Evolutionary conservation across 495 filamentous ascomycete species (phyloP), one percentile per base, ranked within the genome.

Genomic region (Eremomyces bilateralis): DNA sequence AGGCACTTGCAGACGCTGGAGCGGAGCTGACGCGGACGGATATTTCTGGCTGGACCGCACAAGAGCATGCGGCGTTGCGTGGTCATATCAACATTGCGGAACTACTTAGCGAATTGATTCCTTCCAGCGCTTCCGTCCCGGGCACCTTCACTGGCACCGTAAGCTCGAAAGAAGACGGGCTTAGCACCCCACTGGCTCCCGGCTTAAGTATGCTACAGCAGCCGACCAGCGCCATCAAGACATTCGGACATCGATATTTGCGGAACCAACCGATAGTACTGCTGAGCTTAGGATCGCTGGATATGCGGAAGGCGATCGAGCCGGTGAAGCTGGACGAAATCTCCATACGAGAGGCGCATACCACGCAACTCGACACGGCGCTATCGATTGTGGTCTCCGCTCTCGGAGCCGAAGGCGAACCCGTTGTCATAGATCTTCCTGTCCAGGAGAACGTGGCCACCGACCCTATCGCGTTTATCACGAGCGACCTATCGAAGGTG

Each of bases 221-320:
- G 6, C 24, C 69, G 17, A n/a, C n/a, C n/a, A 80, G 90, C 31
- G 74, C 81, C 29, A 67, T 94, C 40, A 95, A 95, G 53, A 76
- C 82, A 15, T 97, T 92, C 58, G 88, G 88, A 37, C 88, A 95
- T 59, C 67, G 85, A 32, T 97, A 94, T 57, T 73, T 97, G 35
- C 88, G 70, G 25, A 71, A 84, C 31, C 73, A 85, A 44, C 74
- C 76, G 39, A 76, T 95, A 63, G 68, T 97, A 30, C 64, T 94
- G 35, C 81, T 97, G 42, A 93, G 79, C 43, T 56, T 97, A 15
- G 88, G 88, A 0, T 82, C 79, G 0, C 93, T 92, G 76, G 88
- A 95, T 48, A 80, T 71, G 54, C 67, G 83, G 16, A 91, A 85
- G 53, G 63, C 74, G 32, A 51, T 74, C 21, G 63, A 79, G 32